Base-by-base conservation (phyloP, 345 rosid genomes). In the Hibiscus mutabilis region DNA sequence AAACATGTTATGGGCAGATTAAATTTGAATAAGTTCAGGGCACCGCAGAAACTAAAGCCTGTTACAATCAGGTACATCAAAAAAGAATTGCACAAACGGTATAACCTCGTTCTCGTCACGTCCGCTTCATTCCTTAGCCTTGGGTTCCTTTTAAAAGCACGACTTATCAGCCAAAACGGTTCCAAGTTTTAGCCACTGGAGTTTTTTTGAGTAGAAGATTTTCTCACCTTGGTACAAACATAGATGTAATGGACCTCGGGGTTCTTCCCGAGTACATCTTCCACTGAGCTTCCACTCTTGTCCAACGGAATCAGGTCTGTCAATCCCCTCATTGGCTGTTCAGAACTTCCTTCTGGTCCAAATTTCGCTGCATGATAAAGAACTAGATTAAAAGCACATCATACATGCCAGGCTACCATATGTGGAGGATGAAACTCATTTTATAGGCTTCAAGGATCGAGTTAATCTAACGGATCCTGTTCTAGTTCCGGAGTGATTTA, bases 221-320 rank as follows among this genome's bases (percentile, higher is more conserved):
- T 47, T 71, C 56, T 59, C 42, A 89, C 94, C 94, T 89, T 89
- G 69, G 76, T 77, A 77, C 91, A 87, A 74, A 85, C 74, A 29
- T 89, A 89, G 33, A 93, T 86, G 78, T 83, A 90, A 76, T 93
- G 98, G 67, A 90, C 87, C 19, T 90, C 93, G 29, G 92, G 87
- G 75, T 78, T 84, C 68, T 80, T 86, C 66, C 96, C 95, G 52
- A 90, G 82, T 16, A 70, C 78, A 61, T 84, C 82, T 80, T 90
- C 97, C 60, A 79, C 76, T 0, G 93, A 78, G 66, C 77, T 82
- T 61, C 78, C 90, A 53, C 83, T 86, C 63, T 77, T 85, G 73
- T 83, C 88, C 78, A 90, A 57, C 31, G 90, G 86, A 72, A 93
- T 52, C 0, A 95, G 91, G 29, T 82, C 81, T 0, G 88, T 86